Evolutionary conservation across 352 stramenopile genomes (phyloP).

Genomic region (Pythium brachiatum): DNA sequence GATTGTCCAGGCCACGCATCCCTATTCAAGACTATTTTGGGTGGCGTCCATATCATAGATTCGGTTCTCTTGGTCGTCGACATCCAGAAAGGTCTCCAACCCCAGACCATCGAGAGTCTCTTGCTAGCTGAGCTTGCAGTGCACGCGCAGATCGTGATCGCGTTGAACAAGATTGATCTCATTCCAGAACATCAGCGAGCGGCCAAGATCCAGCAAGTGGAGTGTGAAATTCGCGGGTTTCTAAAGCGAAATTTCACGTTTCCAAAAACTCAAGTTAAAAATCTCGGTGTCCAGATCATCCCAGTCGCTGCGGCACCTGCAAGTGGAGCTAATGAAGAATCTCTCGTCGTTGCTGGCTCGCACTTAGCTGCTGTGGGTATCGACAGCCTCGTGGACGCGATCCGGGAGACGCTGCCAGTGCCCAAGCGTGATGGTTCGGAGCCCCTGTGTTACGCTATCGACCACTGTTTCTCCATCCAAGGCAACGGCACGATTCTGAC

Average conservation of each 20-base stretch:
- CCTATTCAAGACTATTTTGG: constrained; percentile 99
- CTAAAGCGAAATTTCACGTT: constrained; percentile 43
- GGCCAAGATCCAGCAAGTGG: constrained; percentile 54
- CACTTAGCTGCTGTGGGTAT: constrained; percentile 48
- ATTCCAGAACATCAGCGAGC: constrained; percentile 70
- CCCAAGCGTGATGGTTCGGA: constrained; percentile 43
- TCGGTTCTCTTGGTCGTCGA: constrained; percentile 97
- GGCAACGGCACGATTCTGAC: constrained; percentile 98
- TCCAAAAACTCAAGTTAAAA: neutral
- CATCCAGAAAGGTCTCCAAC: constrained; percentile 96
- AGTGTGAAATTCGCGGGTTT: constrained; percentile 63
- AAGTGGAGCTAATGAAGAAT: constrained; percentile 10
- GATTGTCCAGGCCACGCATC: constrained; percentile 97
- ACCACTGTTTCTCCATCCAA: constrained; percentile 98
- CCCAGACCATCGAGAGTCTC: constrained; percentile 98
- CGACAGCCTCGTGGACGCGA: constrained; percentile 52
- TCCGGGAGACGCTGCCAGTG: constrained; percentile 34
- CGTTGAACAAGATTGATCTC: constrained; percentile 98
- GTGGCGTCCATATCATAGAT: constrained; percentile 99
- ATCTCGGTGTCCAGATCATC: constrained; percentile 49
- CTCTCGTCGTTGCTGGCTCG: neutral
- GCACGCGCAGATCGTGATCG: constrained; percentile 88
- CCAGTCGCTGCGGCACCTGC: constrained; percentile 62
- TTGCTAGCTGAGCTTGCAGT: constrained; percentile 93
- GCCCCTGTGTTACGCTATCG: constrained; percentile 93